A percentile compares a stretch with the other conserved stretches of the same genome.
phyloP scores from a whole-genome alignment of 2,329 filamentous ascomycete genomes.

The Tothia fuscella region DNA sequence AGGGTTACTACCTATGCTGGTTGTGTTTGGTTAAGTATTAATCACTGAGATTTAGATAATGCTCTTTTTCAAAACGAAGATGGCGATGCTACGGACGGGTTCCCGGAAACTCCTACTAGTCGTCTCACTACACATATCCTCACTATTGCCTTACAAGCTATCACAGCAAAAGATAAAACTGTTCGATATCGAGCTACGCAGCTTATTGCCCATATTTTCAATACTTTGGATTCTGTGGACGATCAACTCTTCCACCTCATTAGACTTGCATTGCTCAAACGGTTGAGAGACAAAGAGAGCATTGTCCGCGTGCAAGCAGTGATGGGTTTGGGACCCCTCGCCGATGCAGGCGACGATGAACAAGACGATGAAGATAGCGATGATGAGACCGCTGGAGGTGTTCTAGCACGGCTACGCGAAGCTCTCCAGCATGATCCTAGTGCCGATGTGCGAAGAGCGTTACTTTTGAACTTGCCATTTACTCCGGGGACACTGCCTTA shows the following conservation, averaged over 20 bases:
- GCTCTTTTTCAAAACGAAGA: constrained; percentile 29
- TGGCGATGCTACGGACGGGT: constrained; percentile 55
- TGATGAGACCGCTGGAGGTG: constrained; percentile 51
- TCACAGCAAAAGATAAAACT: constrained; percentile 81
- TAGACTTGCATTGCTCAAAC: constrained; percentile 65
- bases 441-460: constrained; percentile 78
- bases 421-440: constrained; percentile 89
- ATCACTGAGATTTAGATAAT: constrained; percentile 16
- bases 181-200: constrained; percentile 85
- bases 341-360: constrained; percentile 54
- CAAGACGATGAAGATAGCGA: constrained; percentile 55
- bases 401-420: constrained; percentile 74
- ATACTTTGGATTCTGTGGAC: constrained; percentile 83
- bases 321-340: constrained; percentile 73
- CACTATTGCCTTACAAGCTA: constrained; percentile 59
- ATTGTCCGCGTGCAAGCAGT: constrained; percentile 88
- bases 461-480: constrained; percentile 84
- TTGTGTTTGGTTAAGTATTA: constrained; percentile 12
- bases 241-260: constrained; percentile 81
- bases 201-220: constrained; percentile 80
- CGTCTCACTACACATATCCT: constrained; percentile 67
- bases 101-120: constrained; percentile 74
- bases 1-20: neutral
- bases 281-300: constrained; percentile 87
- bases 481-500: constrained; percentile 71